Evolutionary conservation across 257 asterid species (phyloP), one percentile per base, ranked within the genome.

Genomic region (Scutellaria barbata): DNA sequence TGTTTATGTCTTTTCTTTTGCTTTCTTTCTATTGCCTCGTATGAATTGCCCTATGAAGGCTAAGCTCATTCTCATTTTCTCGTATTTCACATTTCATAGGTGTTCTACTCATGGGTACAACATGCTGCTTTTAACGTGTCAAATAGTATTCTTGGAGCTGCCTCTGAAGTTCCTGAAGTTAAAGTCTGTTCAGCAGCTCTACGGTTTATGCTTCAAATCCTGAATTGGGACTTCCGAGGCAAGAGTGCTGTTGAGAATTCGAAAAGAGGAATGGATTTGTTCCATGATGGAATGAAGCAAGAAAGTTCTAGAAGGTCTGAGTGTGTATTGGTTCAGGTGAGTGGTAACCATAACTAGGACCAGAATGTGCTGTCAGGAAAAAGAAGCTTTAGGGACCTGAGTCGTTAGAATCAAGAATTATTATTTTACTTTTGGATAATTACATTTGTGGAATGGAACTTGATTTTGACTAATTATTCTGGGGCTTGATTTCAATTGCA

Each of bases 201-300:
- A 66, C 87, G 86, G 62, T 71, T 94, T 77, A 89, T 94, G 96
- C 91, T 88, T 81, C 99, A 94, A 84, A 83, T 94, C 73, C 82
- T 94, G 76, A 94, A 83, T 67, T 94, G 99, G 99, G 99, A 94
- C 74, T 91, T 94, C 73, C 87, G 74, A 74, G 85, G 81, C 79
- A 81, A 78, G 65, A 76, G 56, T 56, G 45, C 85, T 53, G 76
- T 68, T 73, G 85, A 82, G 67, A 84, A 77, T 72, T 82, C 81
- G 22, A 85, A 76, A 78, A 80, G 77, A 69, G 90, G 85, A 82
- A 82, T 84, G 45, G 88, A 78, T 77, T 81, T 83, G 74, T 87
- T 86, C 74, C 69, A 66, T 78, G 81, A 63, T 54, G 89, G 77
- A 69, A 73, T 59, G 71, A 88, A 77, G 84, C 81, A 72, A 74